Conservation (phyloP, 78 protist genomes). For the Goniomonas avonlea region DNA sequence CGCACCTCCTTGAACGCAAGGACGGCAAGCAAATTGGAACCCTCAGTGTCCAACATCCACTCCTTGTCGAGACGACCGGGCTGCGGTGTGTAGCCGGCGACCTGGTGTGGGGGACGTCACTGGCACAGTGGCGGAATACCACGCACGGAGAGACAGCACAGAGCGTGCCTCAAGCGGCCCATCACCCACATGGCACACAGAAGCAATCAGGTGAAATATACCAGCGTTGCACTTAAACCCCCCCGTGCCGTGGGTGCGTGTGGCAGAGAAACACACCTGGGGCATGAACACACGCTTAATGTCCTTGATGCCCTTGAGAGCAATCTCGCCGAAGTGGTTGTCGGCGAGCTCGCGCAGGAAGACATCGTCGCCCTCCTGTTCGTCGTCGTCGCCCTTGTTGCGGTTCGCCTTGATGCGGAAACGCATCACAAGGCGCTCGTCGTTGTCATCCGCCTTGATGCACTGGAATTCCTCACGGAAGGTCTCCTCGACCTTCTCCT, state of each 20-base stretch:
- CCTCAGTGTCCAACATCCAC: constrained; percentile 53
- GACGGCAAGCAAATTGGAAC: constrained; percentile 64
- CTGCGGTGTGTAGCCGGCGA: no score
- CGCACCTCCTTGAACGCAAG: constrained; percentile 47
- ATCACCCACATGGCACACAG: neutral
- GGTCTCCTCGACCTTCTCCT: constrained; percentile 39
- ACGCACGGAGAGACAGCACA: no score
- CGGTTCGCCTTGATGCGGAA: constrained; percentile 52
- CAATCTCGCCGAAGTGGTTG: constrained; percentile 56
- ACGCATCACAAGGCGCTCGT: constrained; percentile 64
- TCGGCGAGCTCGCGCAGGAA: constrained; percentile 62
- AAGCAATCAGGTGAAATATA: no score
- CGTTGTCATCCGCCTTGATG: constrained; percentile 78
- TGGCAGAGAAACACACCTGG: neutral
- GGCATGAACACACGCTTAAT: constrained; percentile 63
- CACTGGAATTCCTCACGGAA: constrained; percentile 48
- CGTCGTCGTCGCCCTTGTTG: neutral
- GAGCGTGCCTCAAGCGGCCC: neutral
- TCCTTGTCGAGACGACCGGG: no score
- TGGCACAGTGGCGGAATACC: no score
- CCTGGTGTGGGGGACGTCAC: no score
- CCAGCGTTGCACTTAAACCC: no score
- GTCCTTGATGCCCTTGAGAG: constrained; percentile 68
- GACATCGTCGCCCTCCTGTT: constrained; percentile 38
- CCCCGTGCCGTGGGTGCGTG: no score